Percentiles rank a stretch among this genome's conserved stretches.
These are phyloP conservation scores for Fraxinus quadrangulata DNA, from an alignment of 257 asterid genomes.

Conservation along the genomic window DNA sequence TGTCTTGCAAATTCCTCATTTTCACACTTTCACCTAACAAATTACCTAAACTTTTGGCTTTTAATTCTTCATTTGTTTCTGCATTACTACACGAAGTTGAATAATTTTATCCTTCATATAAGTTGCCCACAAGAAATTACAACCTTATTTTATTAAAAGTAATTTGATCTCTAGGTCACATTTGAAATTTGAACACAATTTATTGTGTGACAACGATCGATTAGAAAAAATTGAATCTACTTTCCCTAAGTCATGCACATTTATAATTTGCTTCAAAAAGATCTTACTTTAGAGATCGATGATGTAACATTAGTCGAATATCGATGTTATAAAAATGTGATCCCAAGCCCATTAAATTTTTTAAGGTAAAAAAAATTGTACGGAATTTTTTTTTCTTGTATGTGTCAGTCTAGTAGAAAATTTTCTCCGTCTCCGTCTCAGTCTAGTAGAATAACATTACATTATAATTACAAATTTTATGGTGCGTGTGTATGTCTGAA, in stretches of 20 bases:
- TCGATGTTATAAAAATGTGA: no score
- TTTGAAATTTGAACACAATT: not conserved
- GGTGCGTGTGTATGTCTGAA: no score
- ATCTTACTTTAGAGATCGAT: not conserved
- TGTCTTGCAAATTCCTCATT: constrained; percentile 13
- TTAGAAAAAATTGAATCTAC: no score
- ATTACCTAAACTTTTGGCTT: constrained; percentile 35
- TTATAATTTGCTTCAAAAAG: no score
- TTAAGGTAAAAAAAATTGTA: no score
- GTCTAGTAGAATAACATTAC: no score
- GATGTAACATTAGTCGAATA: not conserved
- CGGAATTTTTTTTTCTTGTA: no score
- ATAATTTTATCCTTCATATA: not conserved
- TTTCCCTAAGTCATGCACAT: constrained; percentile 3
- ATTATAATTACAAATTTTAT: no score
- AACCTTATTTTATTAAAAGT: not conserved
- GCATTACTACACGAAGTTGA: constrained; percentile 16
- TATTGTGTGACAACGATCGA: no score
- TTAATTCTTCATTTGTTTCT: constrained; percentile 4
- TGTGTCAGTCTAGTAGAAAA: no score
- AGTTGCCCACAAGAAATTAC: constrained; percentile 20
- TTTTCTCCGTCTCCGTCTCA: no score
- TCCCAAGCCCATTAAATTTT: no score
- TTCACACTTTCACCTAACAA: constrained; percentile 26
- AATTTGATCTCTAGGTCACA: constrained; percentile 12